Evolutionary conservation across 257 asterid species (phyloP).

Genomic region (Lavandula angustifolia): DNA sequence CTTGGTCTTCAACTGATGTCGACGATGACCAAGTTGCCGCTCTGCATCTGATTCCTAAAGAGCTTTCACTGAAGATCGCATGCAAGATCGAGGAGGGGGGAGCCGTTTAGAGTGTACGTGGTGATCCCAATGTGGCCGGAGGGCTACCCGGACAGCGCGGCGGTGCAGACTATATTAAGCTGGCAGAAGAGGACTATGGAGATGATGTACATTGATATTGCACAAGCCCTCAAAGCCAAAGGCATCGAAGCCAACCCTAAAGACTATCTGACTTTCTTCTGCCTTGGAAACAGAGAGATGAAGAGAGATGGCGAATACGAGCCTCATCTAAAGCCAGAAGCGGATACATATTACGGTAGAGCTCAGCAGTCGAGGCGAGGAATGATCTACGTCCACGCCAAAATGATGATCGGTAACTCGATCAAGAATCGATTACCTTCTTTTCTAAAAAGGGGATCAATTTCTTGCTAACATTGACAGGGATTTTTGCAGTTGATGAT

Average conservation of each 20-base stretch:
- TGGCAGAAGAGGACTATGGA: conserved; percentile 44
- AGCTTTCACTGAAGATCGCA: conserved; percentile 38
- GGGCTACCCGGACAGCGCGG: conserved; percentile 35
- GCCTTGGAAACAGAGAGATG: conserved; percentile 39
- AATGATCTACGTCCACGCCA: conserved; percentile 45
- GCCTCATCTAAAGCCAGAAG: conserved; percentile 37
- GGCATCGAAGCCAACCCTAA: conserved; percentile 32
- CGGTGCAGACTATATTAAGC: conserved; percentile 36
- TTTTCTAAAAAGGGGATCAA: too few species aligned
- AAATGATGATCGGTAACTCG: conserved; percentile 40
- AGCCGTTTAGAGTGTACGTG: conserved; percentile 33
- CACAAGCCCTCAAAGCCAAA: conserved; percentile 28
- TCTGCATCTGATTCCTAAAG: conserved; percentile 37
- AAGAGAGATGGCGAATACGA: conserved; percentile 37
- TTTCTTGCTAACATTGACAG: not conserved
- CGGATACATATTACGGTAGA: conserved; percentile 26
- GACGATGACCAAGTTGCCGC: conserved; percentile 30
- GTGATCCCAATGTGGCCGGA: conserved; percentile 48
- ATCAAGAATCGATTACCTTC: too few species aligned
- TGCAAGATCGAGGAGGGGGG: conserved; percentile 37
- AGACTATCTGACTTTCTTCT: conserved; percentile 44
- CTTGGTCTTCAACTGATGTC: conserved; percentile 36
- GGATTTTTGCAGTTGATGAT: conserved; percentile 34
- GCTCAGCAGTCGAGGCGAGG: conserved; percentile 38
- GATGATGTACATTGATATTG: conserved; percentile 43